A percentile compares a stretch with the other conserved stretches of the same genome.
phyloP scores from a whole-genome alignment of 306 rosid species.

The Quercus glauca region DNA sequence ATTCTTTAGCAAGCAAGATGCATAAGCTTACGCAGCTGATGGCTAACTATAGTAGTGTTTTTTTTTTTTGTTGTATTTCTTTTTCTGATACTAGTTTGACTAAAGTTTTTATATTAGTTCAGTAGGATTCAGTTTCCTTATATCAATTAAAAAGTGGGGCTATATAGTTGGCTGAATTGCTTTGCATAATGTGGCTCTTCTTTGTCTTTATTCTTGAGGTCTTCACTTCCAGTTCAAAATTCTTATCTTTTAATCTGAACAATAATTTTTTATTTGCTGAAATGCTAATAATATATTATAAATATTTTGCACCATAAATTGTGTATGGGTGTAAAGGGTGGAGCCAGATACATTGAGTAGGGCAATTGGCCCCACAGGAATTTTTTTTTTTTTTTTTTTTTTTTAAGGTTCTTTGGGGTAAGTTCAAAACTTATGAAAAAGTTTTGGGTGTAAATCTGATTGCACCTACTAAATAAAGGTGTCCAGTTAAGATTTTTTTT shows the following conservation, averaged over 20 bases:
- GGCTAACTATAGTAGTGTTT: background rate
- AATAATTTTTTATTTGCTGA: background rate
- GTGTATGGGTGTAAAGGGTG: background rate
- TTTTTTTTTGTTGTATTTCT: background rate
- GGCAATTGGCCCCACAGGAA: no score
- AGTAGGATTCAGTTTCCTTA: background rate
- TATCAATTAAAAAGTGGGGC: background rate
- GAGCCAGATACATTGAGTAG: no score
- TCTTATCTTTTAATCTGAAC: background rate
- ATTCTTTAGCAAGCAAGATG: background rate
- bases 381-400: no score
- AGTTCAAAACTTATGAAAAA: no score
- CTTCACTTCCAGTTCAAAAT: background rate
- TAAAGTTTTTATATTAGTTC: background rate
- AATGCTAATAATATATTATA: background rate
- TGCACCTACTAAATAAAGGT: no score
- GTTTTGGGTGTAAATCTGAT: no score
- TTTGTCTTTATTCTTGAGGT: background rate
- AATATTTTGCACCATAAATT: background rate
- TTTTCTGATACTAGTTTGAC: background rate
- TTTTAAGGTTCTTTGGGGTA: no score
- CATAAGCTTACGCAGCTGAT: background rate
- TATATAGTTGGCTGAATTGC: background rate
- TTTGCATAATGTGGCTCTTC: background rate
- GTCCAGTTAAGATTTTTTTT: no score